Evolutionary conservation across 768 basidiomycete species (phyloP).

Genomic region (Russula vinacea): DNA sequence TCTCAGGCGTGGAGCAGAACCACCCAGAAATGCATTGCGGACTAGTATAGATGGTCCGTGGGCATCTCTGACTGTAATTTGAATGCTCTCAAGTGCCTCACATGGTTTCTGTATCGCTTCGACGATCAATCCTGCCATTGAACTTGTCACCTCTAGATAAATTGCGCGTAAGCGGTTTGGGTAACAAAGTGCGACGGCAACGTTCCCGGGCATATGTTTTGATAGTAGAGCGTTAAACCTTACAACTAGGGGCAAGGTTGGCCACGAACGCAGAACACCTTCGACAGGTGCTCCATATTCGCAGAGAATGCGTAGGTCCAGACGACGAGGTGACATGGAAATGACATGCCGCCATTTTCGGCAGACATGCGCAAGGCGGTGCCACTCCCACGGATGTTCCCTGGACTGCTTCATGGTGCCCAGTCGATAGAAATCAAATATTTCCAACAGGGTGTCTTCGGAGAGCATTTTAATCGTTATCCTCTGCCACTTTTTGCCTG

Average conservation of each 20-base stretch:
- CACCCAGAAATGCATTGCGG: neutral
- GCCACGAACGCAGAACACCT: neutral
- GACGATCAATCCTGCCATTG: conserved; percentile 27
- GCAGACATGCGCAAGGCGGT: conserved; percentile 6
- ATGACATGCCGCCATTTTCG: conserved; percentile 5
- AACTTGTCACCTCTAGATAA: neutral
- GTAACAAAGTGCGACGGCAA: neutral
- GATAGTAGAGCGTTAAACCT: neutral
- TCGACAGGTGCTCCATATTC: neutral
- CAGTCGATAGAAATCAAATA: neutral
- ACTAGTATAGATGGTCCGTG: conserved; percentile 34
- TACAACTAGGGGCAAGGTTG: conserved; percentile 1
- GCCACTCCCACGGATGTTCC: conserved; percentile 9
- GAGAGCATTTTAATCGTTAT: neutral
- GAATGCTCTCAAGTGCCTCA: conserved; percentile 17
- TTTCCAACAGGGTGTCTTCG: neutral
- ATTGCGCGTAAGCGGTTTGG: neutral
- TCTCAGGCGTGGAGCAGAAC: conserved; percentile 5
- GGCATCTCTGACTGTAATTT: conserved; percentile 36
- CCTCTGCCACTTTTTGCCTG: neutral
- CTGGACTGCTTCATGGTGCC: neutral
- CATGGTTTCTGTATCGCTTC: conserved; percentile 34
- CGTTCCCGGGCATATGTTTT: neutral
- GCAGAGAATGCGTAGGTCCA: neutral
- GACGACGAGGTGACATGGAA: conserved; percentile 2